These are phyloP conservation scores for Elasticomyces elasticus DNA, from an alignment of 495 filamentous ascomycete species.

Conservation along the genomic window DNA sequence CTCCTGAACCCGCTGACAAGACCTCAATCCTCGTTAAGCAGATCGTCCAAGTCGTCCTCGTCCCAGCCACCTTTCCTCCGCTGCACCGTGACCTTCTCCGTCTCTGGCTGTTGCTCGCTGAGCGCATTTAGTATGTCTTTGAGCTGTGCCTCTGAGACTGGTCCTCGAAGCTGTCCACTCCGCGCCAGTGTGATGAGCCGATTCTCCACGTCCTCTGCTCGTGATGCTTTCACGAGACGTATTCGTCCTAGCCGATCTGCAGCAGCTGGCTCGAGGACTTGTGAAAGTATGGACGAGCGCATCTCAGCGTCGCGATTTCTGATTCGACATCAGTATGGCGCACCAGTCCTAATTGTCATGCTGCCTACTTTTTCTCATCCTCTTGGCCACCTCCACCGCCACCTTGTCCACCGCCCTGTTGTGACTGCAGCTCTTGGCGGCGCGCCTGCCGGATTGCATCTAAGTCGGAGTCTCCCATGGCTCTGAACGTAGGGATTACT, in stretches of 20 bases:
- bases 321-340: constrained; percentile 9
- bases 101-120: constrained; percentile 41
- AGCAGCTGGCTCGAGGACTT: constrained; percentile 90
- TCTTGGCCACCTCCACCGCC: constrained; percentile 41
- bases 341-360: background rate
- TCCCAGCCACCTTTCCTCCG: constrained; percentile 79
- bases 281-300: constrained; percentile 67
- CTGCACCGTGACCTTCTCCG: constrained; percentile 74
- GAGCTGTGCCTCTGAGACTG: constrained; percentile 86
- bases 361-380: constrained; percentile 54
- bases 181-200: constrained; percentile 84
- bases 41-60: constrained; percentile 62
- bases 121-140: constrained; percentile 81
- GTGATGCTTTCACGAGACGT: constrained; percentile 85
- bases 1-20: too few relatives aligned
- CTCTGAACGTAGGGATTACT: constrained; percentile 7
- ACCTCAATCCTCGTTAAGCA: constrained; percentile 45
- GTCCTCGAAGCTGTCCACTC: constrained; percentile 69
- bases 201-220: constrained; percentile 85
- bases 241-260: constrained; percentile 90
- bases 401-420: constrained; percentile 39
- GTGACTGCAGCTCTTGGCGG: constrained; percentile 78
- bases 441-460: constrained; percentile 86
- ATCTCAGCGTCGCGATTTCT: constrained; percentile 48
- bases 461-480: constrained; percentile 78